Evolutionary conservation across 1,284 basidiomycete genomes (phyloP).

Genomic region (Ceratobasidium sp.): DNA sequence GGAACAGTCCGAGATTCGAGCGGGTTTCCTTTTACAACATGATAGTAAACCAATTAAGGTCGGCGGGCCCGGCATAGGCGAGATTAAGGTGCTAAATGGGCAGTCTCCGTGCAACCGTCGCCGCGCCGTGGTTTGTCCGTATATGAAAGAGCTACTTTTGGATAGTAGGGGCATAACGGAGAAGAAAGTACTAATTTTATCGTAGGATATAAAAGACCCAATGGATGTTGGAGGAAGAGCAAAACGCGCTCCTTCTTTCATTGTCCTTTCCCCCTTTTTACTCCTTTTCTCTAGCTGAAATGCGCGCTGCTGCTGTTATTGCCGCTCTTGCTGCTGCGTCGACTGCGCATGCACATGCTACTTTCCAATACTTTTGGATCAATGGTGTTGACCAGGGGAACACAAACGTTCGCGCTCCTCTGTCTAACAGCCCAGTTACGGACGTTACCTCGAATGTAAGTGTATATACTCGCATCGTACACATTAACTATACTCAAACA

Average conservation of each 20-base stretch:
- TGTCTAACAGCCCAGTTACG: conserved; percentile 45
- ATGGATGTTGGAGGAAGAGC: too few relatives aligned
- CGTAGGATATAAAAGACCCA: neutral
- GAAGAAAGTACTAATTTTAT: too few relatives aligned
- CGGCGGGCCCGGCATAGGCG: too few relatives aligned
- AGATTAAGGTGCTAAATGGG: conserved; percentile 3
- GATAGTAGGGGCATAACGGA: neutral
- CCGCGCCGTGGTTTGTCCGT: conserved; percentile 18
- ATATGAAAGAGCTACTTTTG: conserved; percentile 3
- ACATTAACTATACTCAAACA: neutral
- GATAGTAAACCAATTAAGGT: too few relatives aligned
- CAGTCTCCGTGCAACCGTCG: conserved; percentile 17
- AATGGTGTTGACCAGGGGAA: conserved; percentile 33
- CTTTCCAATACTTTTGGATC: conserved; percentile 49
- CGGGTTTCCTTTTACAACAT: neutral
- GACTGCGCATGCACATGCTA: conserved; percentile 48
- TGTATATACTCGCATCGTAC: conserved; percentile 20
- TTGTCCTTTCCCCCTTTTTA: neutral
- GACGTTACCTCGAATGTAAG: conserved; percentile 19
- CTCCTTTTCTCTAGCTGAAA: neutral
- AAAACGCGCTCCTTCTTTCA: neutral
- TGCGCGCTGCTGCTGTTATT: conserved; percentile 28
- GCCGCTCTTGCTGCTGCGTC: conserved; percentile 41
- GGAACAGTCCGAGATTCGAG: conserved; percentile 3
- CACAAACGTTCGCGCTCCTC: conserved; percentile 40